phyloP scores from a whole-genome alignment of 2,329 filamentous ascomycete genomes.

The Domatiomyces catenatus region DNA sequence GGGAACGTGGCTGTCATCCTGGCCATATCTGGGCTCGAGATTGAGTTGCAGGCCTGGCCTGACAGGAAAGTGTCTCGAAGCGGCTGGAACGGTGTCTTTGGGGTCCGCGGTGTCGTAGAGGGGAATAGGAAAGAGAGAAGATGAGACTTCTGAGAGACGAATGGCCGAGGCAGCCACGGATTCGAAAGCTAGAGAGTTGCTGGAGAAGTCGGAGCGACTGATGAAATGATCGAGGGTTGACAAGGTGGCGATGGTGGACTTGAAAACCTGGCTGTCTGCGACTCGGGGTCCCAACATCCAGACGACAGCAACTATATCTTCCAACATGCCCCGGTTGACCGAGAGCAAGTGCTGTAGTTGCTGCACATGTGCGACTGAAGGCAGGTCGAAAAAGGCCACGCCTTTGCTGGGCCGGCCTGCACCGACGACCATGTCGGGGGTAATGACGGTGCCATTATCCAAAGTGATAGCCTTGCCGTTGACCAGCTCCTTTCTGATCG shows the following conservation, averaged over 20 bases:
- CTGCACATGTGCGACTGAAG: slow-evolving; percentile 53
- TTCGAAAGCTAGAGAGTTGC: slow-evolving; percentile 59
- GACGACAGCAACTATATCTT: slow-evolving; percentile 51
- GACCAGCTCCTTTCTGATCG: slow-evolving; percentile 45
- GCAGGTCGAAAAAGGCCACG: slow-evolving; percentile 67
- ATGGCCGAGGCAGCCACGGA: slow-evolving; percentile 52
- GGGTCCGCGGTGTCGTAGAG: slow-evolving; percentile 40
- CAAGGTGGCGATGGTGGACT: slow-evolving; percentile 52
- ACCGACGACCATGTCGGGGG: slow-evolving; percentile 73
- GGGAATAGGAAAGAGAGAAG: slow-evolving; percentile 56
- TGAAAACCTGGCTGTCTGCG: slow-evolving; percentile 45
- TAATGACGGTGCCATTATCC: slow-evolving; percentile 52
- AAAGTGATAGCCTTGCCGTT: slow-evolving; percentile 48
- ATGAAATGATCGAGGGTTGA: slow-evolving; percentile 56
- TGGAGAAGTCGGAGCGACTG: slow-evolving; percentile 55
- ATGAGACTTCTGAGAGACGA: slow-evolving; percentile 57
- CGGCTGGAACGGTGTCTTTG: neutral
- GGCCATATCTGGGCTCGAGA: slow-evolving; percentile 31
- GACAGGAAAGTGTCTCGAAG: slow-evolving; percentile 15
- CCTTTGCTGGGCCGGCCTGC: slow-evolving; percentile 52
- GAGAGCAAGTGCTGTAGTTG: slow-evolving; percentile 48
- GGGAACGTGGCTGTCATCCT: slow-evolving; percentile 21
- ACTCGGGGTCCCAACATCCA: slow-evolving; percentile 69
- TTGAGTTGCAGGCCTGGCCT: slow-evolving; percentile 29
- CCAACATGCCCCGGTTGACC: slow-evolving; percentile 38